These are phyloP conservation scores for Magnaporthiopsis incrustans DNA, from an alignment of 2,329 filamentous ascomycete species.

Conservation along the genomic window DNA sequence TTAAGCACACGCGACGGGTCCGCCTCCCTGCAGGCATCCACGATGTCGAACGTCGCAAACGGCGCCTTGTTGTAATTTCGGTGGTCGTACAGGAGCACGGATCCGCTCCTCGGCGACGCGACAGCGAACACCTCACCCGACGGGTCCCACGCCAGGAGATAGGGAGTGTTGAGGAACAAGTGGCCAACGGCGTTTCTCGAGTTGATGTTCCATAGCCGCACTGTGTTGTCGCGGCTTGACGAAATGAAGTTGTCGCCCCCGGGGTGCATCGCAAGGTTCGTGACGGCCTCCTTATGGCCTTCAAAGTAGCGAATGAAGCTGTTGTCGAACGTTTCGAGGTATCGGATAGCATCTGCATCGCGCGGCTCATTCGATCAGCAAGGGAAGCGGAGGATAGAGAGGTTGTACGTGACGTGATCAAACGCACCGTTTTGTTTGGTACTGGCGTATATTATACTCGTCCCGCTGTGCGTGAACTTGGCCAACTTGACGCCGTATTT, in stretches of 20 bases:
- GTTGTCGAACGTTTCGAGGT: constrained; percentile 89
- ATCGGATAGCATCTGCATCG: constrained; percentile 65
- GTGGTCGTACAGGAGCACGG: constrained; percentile 82
- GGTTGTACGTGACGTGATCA: not conserved
- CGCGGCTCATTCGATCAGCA: not conserved
- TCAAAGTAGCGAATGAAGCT: constrained; percentile 94
- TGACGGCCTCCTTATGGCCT: constrained; percentile 80
- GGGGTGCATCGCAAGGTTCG: constrained; percentile 74
- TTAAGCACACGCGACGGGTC: constrained; percentile 51
- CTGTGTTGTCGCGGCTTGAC: constrained; percentile 82
- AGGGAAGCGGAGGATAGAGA: too few species aligned
- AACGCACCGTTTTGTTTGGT: constrained; percentile 79
- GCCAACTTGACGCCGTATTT: constrained; percentile 96
- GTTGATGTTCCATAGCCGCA: constrained; percentile 81
- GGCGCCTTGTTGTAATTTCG: constrained; percentile 90
- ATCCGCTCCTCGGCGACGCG: constrained; percentile 70
- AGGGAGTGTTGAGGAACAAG: constrained; percentile 71
- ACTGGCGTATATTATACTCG: constrained; percentile 89
- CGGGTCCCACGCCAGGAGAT: constrained; percentile 83
- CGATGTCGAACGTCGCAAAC: constrained; percentile 77
- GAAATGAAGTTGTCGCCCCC: constrained; percentile 88
- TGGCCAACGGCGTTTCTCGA: constrained; percentile 74
- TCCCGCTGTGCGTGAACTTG: constrained; percentile 85
- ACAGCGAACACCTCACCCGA: constrained; percentile 88
- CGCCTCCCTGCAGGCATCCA: constrained; percentile 41